phyloP scores from a whole-genome alignment of 345 rosid species.

The Arabidopsis suecica region DNA sequence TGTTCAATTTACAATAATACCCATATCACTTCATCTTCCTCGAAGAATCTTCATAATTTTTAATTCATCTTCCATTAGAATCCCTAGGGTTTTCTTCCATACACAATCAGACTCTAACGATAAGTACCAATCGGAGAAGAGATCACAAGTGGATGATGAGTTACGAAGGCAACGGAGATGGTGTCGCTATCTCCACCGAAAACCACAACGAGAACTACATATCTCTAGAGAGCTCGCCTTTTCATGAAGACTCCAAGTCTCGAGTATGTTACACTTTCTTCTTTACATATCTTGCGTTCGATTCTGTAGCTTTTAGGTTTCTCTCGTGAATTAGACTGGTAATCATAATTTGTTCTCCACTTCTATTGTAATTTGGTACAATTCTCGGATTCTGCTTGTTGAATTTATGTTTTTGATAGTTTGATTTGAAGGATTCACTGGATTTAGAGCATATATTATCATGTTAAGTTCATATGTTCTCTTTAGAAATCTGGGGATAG shows the following conservation, averaged over 20 bases:
- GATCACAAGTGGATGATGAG: slow-evolving; percentile 26
- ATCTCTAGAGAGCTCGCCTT: slow-evolving; percentile 18
- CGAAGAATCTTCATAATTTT: slow-evolving; percentile 17
- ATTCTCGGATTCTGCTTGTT: background rate
- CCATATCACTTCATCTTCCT: slow-evolving; percentile 23
- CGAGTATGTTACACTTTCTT: slow-evolving; percentile 35
- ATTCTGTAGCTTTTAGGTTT: background rate
- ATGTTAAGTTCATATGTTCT: background rate
- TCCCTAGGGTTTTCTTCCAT: slow-evolving; percentile 40
- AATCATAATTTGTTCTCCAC: background rate
- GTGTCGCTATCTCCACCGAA: slow-evolving; percentile 12
- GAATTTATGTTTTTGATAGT: background rate
- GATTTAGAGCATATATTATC: background rate
- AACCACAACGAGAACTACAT: slow-evolving; percentile 28
- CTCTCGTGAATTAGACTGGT: background rate
- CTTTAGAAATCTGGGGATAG: background rate
- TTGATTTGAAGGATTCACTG: background rate
- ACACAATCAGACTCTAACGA: slow-evolving; percentile 14
- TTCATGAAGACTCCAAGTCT: slow-evolving; percentile 36
- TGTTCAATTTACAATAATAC: slow-evolving; percentile 1
- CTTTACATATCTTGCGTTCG: background rate
- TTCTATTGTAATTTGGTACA: background rate
- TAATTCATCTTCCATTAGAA: background rate
- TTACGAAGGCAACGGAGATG: slow-evolving; percentile 44
- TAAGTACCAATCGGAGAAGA: background rate